Conservation (phyloP, 306 rosid genomes). For the Quercus gilva region DNA sequence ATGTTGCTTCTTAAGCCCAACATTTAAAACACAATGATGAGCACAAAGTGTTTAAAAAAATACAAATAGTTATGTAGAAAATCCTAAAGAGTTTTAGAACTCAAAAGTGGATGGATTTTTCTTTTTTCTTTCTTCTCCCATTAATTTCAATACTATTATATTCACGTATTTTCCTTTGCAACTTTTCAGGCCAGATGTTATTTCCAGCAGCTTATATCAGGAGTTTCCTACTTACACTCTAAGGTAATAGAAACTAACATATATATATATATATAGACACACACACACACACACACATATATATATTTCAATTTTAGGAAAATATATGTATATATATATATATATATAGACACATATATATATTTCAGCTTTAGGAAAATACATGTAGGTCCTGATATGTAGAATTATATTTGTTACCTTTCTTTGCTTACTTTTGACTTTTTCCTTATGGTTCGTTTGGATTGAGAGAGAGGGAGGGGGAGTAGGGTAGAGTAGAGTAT, state of each 20-base stretch:
- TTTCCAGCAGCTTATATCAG: conserved; percentile 57
- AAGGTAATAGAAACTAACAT: conserved; percentile 39
- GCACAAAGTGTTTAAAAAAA: too few relatives aligned
- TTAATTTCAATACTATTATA: conserved; percentile 10
- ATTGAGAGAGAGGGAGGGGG: too few relatives aligned
- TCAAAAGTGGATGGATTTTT: too few relatives aligned
- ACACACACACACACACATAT: too few relatives aligned
- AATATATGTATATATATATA: too few relatives aligned
- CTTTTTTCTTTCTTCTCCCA: background rate
- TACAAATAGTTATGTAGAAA: too few relatives aligned
- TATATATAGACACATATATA: too few relatives aligned
- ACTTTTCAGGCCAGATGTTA: conserved; percentile 70
- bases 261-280: too few relatives aligned
- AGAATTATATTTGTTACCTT: background rate
- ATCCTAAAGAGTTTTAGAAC: too few relatives aligned
- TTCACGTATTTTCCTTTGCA: conserved; percentile 9
- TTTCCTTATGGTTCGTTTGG: background rate
- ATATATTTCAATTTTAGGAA: conserved; percentile 34
- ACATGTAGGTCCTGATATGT: background rate
- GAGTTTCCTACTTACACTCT: conserved; percentile 56
- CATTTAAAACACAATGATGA: too few relatives aligned
- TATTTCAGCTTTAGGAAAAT: conserved; percentile 35
- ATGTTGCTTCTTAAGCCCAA: too few relatives aligned
- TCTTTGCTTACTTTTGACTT: conserved; percentile 3
- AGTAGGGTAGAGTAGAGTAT: too few relatives aligned